Base-by-base conservation (phyloP, 352 stramenopile genomes). In the Phytophthora citrophthora region DNA sequence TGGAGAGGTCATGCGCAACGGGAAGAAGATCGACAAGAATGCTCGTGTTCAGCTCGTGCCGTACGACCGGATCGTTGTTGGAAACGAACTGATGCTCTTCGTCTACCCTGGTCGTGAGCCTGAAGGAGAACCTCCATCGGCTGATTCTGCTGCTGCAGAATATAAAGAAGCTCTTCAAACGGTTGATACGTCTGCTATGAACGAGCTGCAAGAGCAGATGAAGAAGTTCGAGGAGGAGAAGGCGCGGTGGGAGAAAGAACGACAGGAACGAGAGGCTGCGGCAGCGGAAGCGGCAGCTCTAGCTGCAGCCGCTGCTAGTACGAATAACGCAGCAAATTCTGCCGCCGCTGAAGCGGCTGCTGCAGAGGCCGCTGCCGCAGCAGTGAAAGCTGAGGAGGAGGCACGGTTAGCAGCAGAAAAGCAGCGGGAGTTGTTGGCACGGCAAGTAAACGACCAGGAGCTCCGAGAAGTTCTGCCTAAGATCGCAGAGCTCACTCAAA, bases 391-490 rank as follows among this genome's bases (percentile, higher is more conserved):
- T 2, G 65, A 78, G 31, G 46, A 75, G 55, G 34, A 75, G 72
- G 41, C 65, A 34, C 38, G 53, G 38, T 34, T 69, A 29, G 60
- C 60, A 27, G 76, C 74, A 4, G 76, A 88, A 36, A 77, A 76
- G 12, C 80, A 94, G 47, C 83, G 83, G 45, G 84, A 93, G 43
- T 67, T 88, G 10, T 61, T 94, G 0, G 82, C 86, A 5, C 70
- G 84, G 5, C 86, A 94, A 49, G 81, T 93, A 20, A 94, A 94
- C 59, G 93, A 98, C 72, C 90, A 97, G 51, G 90, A 97, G 61
- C 92, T 98, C 10, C 84, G 95, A 2, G 91, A 98, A 61, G 81
- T 98, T 4, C 63, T 98, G 32, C 93, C 93, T 1, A 98, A 98
- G 68, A 97, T 96, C 40, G 81, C 91, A 24, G 91, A 98, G 60